Conservation (phyloP, 805 yeast genomes). For the Candida berthetii region DNA sequence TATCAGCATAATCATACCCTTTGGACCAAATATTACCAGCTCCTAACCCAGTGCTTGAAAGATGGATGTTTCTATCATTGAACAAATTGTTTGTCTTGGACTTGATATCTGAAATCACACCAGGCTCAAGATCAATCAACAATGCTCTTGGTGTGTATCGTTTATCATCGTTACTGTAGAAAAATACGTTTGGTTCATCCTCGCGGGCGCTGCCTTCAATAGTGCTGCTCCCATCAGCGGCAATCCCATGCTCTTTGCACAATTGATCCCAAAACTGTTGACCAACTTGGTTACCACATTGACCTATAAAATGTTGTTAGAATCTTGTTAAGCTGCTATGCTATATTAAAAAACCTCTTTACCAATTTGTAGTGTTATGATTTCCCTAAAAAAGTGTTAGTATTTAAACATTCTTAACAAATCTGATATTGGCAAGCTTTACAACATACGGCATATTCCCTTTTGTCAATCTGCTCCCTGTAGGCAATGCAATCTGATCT, state of each 20-base stretch:
- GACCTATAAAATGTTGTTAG: constrained; percentile 39
- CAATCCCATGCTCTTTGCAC: constrained; percentile 81
- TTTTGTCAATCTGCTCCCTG: too few species aligned
- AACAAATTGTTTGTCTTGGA: constrained; percentile 54
- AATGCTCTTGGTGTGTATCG: constrained; percentile 87
- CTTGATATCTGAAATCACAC: constrained; percentile 66
- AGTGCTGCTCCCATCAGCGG: constrained; percentile 25
- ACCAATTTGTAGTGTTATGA: constrained; percentile 63
- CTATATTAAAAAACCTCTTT: background rate
- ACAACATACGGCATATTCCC: constrained; percentile 1
- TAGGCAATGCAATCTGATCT: too few species aligned
- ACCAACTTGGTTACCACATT: constrained; percentile 96
- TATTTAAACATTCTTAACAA: background rate
- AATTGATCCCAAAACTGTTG: constrained; percentile 88
- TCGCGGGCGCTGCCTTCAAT: constrained; percentile 26
- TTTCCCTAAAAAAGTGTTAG: constrained; percentile 36
- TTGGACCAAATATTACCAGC: constrained; percentile 97
- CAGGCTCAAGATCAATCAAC: constrained; percentile 84
- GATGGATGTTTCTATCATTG: constrained; percentile 76
- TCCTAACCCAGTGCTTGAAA: constrained; percentile 79
- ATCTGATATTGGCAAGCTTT: too few species aligned
- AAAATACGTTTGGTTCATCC: constrained; percentile 82
- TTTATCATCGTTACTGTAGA: constrained; percentile 65
- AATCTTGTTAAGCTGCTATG: constrained; percentile 1
- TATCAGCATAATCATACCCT: constrained; percentile 74